Conservation (phyloP, 2,329 filamentous ascomycete genomes). For the Thermothelomyces thermophilus region DNA sequence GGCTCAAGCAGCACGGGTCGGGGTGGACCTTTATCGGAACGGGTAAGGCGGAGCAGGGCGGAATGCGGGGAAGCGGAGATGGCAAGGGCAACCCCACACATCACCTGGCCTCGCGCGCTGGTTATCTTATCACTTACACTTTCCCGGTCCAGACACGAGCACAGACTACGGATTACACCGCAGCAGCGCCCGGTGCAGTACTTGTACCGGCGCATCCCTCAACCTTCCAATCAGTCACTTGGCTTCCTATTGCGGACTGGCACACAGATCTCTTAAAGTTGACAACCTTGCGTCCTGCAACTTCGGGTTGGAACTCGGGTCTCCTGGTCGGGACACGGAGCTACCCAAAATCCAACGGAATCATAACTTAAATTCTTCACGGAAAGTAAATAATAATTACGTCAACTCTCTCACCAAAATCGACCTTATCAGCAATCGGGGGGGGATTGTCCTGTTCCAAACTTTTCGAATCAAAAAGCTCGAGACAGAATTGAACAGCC, state of each 20-base stretch:
- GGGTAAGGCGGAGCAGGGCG: conserved; percentile 5
- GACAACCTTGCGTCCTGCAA: too few species aligned
- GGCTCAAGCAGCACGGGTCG: conserved; percentile 11
- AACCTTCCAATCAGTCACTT: not conserved
- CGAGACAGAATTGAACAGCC: not conserved
- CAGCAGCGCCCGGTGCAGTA: not conserved
- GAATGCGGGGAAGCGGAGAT: conserved; percentile 10
- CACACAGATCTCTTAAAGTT: too few species aligned
- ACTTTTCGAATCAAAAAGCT: too few species aligned
- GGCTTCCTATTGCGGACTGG: not conserved
- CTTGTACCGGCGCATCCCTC: not conserved
- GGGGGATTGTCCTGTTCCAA: too few species aligned
- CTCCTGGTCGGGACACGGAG: too few species aligned
- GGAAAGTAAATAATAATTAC: too few species aligned
- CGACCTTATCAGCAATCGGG: too few species aligned
- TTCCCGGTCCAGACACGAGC: too few species aligned
- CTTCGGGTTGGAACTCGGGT: too few species aligned
- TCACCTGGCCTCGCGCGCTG: conserved; percentile 3
- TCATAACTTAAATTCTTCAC: too few species aligned
- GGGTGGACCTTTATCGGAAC: conserved; percentile 2
- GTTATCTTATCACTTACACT: conserved; percentile 24
- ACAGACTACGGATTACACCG: too few species aligned
- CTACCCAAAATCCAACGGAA: too few species aligned
- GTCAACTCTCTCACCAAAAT: not conserved
- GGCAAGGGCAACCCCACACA: conserved; percentile 14